These are phyloP conservation scores for Ambrosia hybrid DNA, from an alignment of 140 eudicot species.

Conservation along the genomic window DNA sequence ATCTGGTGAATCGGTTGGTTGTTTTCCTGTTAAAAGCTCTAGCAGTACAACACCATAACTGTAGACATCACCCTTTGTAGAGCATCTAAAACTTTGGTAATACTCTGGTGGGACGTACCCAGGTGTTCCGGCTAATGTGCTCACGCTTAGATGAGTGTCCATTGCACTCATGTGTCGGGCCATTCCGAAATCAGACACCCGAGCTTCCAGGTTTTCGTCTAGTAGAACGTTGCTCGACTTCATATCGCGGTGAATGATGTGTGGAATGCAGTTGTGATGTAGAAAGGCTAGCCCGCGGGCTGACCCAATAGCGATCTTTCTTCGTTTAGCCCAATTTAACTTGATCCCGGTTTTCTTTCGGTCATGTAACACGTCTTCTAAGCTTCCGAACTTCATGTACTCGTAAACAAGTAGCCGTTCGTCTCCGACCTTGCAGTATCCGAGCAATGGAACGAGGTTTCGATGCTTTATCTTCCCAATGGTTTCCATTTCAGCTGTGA, in stretches of 20 bases:
- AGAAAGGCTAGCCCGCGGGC: constrained; percentile 93
- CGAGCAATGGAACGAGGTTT: constrained; percentile 86
- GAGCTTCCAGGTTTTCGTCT: constrained; percentile 76
- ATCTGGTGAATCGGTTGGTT: constrained; percentile 86
- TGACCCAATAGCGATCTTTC: constrained; percentile 88
- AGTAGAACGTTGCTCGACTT: constrained; percentile 89
- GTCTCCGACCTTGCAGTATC: constrained; percentile 93
- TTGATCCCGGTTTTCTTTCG: constrained; percentile 61
- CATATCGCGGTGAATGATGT: constrained; percentile 95
- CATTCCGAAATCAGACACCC: constrained; percentile 99
- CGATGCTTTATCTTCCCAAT: constrained; percentile 90
- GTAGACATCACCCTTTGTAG: constrained; percentile 93
- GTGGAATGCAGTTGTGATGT: constrained; percentile 91
- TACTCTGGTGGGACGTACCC: constrained; percentile 98
- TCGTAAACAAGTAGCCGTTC: constrained; percentile 51
- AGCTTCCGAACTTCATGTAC: constrained; percentile 55
- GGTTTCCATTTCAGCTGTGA: constrained; percentile 99
- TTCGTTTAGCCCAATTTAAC: constrained; percentile 74
- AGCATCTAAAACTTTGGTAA: constrained; percentile 88
- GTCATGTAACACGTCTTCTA: constrained; percentile 84
- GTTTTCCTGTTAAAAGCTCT: constrained; percentile 87
- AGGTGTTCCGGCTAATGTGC: constrained; percentile 96
- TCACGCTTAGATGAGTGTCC: constrained; percentile 96
- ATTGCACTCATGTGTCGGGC: constrained; percentile 84
- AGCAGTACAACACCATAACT: constrained; percentile 92